Evolutionary conservation across 345 rosid species (phyloP).

Genomic region (Aegle marmelos): DNA sequence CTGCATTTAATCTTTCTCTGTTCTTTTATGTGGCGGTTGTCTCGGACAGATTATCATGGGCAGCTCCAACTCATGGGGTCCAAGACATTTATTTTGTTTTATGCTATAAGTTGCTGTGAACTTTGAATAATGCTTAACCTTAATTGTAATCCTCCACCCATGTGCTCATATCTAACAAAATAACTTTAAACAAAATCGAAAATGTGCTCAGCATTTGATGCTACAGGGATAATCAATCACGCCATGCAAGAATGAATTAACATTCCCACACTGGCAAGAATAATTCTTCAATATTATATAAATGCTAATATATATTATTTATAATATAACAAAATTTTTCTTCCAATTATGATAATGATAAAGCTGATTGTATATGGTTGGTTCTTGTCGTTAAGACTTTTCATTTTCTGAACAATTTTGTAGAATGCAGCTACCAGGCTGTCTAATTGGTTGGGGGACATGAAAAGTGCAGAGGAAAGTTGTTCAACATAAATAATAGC

Average conservation of each 20-base stretch:
- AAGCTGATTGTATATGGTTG: not conserved
- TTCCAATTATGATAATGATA: not conserved
- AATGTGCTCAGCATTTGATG: not conserved
- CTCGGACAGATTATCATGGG: slow-evolving; percentile 33
- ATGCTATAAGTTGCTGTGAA: not conserved
- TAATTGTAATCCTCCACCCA: slow-evolving; percentile 2
- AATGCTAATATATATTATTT: not conserved
- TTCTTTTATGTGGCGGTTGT: slow-evolving; percentile 2
- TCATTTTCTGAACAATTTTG: not conserved
- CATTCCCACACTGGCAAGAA: not conserved
- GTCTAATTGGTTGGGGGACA: not conserved
- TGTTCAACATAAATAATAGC: not conserved
- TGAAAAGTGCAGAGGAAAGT: not conserved
- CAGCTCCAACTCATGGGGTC: slow-evolving; percentile 31
- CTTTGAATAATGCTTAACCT: not conserved
- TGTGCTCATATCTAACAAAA: slow-evolving; percentile 11
- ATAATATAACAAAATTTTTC: not conserved
- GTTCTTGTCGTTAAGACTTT: not conserved
- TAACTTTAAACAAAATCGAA: not conserved
- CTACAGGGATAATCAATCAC: not conserved
- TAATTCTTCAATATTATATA: not conserved
- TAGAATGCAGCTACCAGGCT: not conserved
- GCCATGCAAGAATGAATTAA: not conserved
- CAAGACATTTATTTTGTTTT: slow-evolving; percentile 19
- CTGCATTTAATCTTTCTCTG: slow-evolving; percentile 7